Conservation (phyloP, 2,329 filamentous ascomycete species). For the Colletotrichum sp. region DNA sequence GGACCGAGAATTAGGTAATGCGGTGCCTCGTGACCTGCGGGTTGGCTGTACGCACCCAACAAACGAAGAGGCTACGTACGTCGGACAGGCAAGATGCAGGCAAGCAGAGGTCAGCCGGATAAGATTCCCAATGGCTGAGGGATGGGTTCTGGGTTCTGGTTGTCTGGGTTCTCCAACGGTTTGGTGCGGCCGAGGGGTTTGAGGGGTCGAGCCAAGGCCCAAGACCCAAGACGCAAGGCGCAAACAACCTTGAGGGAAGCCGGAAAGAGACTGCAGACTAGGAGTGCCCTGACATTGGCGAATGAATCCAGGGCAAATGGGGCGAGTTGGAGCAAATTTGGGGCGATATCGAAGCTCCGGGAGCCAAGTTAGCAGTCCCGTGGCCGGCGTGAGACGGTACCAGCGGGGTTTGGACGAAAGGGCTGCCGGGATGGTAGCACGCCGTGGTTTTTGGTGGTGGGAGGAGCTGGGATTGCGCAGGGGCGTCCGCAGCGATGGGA, state of each 20-base stretch:
- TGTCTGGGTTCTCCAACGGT: slow-evolving; percentile 1
- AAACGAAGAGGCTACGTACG: neutral
- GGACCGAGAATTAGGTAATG: slow-evolving; percentile 11
- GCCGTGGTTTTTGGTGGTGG: neutral
- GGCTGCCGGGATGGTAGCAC: neutral
- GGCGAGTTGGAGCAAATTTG: neutral
- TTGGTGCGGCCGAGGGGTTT: neutral
- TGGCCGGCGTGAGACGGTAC: slow-evolving; percentile 3
- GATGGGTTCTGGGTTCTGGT: neutral
- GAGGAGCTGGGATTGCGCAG: slow-evolving; percentile 4
- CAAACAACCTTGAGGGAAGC: neutral
- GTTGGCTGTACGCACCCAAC: neutral
- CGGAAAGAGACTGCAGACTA: neutral
- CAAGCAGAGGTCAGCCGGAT: neutral
- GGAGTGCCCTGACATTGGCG: neutral
- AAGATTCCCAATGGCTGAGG: neutral
- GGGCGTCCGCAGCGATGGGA: slow-evolving; percentile 14
- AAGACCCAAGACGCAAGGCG: neutral
- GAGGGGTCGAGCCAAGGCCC: neutral
- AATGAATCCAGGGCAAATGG: neutral
- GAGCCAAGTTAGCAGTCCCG: slow-evolving; percentile 14
- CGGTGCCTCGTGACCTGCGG: neutral
- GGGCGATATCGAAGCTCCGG: neutral
- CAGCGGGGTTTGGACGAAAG: slow-evolving; percentile 19
- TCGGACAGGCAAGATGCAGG: neutral